Evolutionary conservation across 495 filamentous ascomycete genomes (phyloP).

Genomic region (Cairneyella variabilis): DNA sequence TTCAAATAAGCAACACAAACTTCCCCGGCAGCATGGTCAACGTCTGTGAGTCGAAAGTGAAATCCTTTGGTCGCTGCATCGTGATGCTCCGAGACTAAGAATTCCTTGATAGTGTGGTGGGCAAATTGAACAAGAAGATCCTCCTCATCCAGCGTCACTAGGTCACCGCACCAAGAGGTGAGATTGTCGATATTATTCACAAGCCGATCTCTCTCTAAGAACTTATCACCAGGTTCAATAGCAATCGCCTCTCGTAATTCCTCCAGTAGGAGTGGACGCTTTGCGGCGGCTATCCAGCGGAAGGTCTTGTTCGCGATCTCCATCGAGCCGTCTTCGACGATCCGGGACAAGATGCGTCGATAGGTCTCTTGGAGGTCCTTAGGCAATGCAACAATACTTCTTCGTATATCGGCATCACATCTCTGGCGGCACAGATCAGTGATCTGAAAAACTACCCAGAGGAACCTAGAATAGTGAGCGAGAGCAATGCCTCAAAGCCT

Average conservation of each 20-base stretch:
- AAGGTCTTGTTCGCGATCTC: constrained; percentile 22
- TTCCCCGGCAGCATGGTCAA: constrained; percentile 21
- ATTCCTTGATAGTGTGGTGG: constrained; percentile 29
- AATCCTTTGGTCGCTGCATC: constrained; percentile 1
- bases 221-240: not conserved
- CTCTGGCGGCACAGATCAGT: constrained; percentile 30
- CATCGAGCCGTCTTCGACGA: constrained; percentile 7
- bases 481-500: too few relatives aligned
- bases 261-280: constrained; percentile 26
- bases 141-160: constrained; percentile 34
- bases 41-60: constrained; percentile 1
- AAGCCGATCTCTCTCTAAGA: constrained; percentile 4
- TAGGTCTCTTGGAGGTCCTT: constrained; percentile 28
- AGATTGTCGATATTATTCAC: constrained; percentile 25
- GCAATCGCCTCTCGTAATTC: constrained; percentile 31
- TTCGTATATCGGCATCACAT: constrained; percentile 31
- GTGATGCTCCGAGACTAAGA: constrained; percentile 3
- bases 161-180: constrained; percentile 27
- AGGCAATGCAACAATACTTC: constrained; percentile 27
- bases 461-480: constrained; percentile 28
- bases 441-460: constrained; percentile 31
- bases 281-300: constrained; percentile 24
- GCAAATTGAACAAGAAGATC: constrained; percentile 29
- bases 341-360: constrained; percentile 21
- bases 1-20: constrained; percentile 35